Evolutionary conservation across 2,329 filamentous ascomycete genomes (phyloP).

Genomic region (Akanthomyces uredinophilus): DNA sequence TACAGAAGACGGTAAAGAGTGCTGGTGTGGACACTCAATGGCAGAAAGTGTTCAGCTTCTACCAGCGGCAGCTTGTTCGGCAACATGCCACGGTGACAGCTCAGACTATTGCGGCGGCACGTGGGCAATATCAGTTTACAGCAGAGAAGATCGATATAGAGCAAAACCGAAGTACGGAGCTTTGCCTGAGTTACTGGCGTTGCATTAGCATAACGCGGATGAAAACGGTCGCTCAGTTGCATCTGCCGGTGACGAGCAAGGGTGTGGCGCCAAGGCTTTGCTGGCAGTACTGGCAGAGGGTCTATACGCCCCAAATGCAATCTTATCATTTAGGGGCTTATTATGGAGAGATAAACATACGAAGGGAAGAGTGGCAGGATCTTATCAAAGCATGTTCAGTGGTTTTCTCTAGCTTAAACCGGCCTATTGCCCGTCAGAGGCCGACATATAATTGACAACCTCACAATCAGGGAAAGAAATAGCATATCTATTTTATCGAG

Average conservation of each 20-base stretch:
- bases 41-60: slow-evolving; percentile 21
- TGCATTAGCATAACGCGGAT: neutral
- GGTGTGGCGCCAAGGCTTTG: neutral
- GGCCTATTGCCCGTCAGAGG: neutral
- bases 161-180: neutral
- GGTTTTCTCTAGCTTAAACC: neutral
- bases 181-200: slow-evolving; percentile 1
- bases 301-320: neutral
- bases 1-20: slow-evolving; percentile 45
- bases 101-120: slow-evolving; percentile 22
- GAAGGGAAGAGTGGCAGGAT: neutral
- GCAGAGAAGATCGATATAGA: no score
- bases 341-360: neutral
- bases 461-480: neutral
- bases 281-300: neutral
- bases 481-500: neutral
- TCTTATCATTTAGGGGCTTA: neutral
- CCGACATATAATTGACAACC: neutral
- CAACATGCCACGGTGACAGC: slow-evolving; percentile 18
- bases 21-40: slow-evolving; percentile 42
- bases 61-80: slow-evolving; percentile 22
- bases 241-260: neutral
- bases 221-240: neutral
- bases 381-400: slow-evolving; percentile 7
- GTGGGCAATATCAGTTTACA: slow-evolving; percentile 24